Conservation (phyloP, 768 basidiomycete genomes). For the Clitopilus passeckerianus region DNA sequence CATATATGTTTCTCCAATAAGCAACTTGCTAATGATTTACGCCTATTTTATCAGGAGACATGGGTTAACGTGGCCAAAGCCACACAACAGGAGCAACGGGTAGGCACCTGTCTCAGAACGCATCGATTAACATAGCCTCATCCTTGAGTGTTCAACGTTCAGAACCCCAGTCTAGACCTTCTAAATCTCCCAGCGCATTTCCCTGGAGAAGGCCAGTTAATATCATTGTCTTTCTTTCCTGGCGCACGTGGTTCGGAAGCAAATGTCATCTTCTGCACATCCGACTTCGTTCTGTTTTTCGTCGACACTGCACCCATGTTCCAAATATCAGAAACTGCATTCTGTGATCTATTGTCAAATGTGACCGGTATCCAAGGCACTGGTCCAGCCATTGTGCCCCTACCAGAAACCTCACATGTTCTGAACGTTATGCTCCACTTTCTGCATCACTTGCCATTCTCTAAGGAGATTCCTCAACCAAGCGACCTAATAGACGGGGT, state of each 20-base stretch:
- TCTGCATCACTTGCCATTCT: slow-evolving; percentile 21
- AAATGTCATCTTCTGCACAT: slow-evolving; percentile 14
- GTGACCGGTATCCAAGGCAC: neutral
- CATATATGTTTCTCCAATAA: too few species aligned
- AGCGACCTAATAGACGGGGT: slow-evolving; percentile 20
- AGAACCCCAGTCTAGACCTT: too few species aligned
- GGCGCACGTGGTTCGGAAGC: neutral
- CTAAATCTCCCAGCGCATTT: too few species aligned
- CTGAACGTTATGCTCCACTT: slow-evolving; percentile 29
- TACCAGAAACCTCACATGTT: slow-evolving; percentile 20
- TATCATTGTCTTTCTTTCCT: neutral
- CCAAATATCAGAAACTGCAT: slow-evolving; percentile 13
- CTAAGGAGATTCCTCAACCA: slow-evolving; percentile 17
- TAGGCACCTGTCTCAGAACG: too few species aligned
- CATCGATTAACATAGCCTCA: too few species aligned
- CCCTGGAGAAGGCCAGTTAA: too few species aligned
- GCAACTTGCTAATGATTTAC: too few species aligned
- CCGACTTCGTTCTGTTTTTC: slow-evolving; percentile 22
- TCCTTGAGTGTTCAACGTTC: too few species aligned
- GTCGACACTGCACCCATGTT: slow-evolving; percentile 14
- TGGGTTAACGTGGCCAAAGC: too few species aligned
- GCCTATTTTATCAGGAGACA: too few species aligned
- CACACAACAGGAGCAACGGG: too few species aligned
- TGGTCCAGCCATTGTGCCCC: slow-evolving; percentile 1
- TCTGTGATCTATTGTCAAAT: slow-evolving; percentile 3